Evolutionary conservation across 768 basidiomycete species (phyloP).

Genomic region (Strobilomyces confusus): DNA sequence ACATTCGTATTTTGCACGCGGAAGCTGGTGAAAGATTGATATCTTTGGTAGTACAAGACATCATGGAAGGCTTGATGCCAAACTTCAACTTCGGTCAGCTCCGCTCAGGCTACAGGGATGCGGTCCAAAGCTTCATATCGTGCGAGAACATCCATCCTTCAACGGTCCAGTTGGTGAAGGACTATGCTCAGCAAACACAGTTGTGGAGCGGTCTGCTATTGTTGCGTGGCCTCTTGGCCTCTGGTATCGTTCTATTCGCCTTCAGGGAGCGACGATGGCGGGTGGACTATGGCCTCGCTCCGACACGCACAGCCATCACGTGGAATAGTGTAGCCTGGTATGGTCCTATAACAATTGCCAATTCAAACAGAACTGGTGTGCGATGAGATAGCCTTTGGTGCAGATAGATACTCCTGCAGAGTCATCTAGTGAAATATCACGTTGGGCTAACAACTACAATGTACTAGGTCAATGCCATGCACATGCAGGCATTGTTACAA

Average conservation of each 20-base stretch:
- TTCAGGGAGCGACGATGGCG: conserved; percentile 36
- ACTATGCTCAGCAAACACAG: background rate
- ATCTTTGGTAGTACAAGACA: conserved; percentile 7
- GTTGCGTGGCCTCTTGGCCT: conserved; percentile 33
- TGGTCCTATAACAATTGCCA: too few relatives aligned
- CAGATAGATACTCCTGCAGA: too few relatives aligned
- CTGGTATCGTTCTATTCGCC: conserved; percentile 29
- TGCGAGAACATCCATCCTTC: background rate
- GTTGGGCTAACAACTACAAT: too few relatives aligned
- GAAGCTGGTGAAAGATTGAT: conserved; percentile 13
- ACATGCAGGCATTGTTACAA: too few relatives aligned
- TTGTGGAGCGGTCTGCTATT: conserved; percentile 27
- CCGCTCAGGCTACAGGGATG: background rate
- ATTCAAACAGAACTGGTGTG: too few relatives aligned
- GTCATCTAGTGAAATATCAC: too few relatives aligned
- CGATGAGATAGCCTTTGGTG: too few relatives aligned
- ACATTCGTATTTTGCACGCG: conserved; percentile 19
- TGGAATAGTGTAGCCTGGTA: too few relatives aligned
- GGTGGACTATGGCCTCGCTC: conserved; percentile 37
- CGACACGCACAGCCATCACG: conserved; percentile 28
- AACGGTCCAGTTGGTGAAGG: conserved; percentile 6
- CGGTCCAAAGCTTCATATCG: conserved; percentile 25
- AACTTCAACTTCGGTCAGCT: conserved; percentile 16
- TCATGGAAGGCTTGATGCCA: conserved; percentile 15
- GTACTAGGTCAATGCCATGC: too few relatives aligned